Evolutionary conservation across 805 yeast genomes (phyloP).

Genomic region (Metschnikowia borealis): DNA sequence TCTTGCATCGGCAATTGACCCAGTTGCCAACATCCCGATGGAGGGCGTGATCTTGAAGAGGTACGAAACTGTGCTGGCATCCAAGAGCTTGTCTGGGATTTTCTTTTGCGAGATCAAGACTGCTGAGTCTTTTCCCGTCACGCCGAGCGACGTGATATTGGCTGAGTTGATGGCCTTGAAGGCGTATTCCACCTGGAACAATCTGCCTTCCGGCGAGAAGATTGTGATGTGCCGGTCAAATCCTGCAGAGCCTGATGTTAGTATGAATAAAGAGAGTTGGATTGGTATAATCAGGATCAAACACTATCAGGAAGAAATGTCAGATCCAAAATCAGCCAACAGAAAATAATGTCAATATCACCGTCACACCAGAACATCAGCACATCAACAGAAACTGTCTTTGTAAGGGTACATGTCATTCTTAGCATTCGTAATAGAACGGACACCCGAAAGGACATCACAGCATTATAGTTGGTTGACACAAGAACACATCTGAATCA

Average conservation of each 20-base stretch:
- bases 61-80: slow-evolving; percentile 81
- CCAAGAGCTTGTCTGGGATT: slow-evolving; percentile 91
- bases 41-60: slow-evolving; percentile 76
- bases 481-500: too few relatives aligned
- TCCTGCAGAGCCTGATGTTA: slow-evolving; percentile 74
- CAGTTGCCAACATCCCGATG: slow-evolving; percentile 89
- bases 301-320: background rate
- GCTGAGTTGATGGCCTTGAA: slow-evolving; percentile 94
- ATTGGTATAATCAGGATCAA: background rate
- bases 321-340: background rate
- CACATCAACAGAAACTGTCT: too few relatives aligned
- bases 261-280: slow-evolving; percentile 21
- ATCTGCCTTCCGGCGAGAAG: slow-evolving; percentile 97
- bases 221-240: slow-evolving; percentile 98
- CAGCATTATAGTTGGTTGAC: too few relatives aligned
- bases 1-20: slow-evolving; percentile 94
- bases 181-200: slow-evolving; percentile 97
- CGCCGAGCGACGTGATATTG: slow-evolving; percentile 83
- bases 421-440: too few relatives aligned
- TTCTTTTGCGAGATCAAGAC: slow-evolving; percentile 93
- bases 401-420: too few relatives aligned
- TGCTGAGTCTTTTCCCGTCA: slow-evolving; percentile 81
- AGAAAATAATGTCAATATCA: too few relatives aligned
- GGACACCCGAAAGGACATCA: too few relatives aligned
- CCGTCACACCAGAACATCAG: too few relatives aligned